Conservation (phyloP, 1,139 yeast species). For the Saccharomyces uvarum region DNA sequence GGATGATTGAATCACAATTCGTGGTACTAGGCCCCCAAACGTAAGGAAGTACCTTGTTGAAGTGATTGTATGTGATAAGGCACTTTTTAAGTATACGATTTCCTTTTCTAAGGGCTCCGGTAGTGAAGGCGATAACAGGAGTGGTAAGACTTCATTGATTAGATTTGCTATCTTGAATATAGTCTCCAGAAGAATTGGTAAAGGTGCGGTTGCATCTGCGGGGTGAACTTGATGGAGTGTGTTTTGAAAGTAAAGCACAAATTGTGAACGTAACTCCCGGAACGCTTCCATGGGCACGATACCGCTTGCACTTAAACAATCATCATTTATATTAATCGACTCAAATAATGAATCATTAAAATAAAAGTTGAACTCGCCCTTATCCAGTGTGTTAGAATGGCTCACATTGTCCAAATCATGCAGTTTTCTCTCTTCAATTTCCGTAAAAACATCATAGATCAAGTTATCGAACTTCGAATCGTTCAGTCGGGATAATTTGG, state of each 20-base stretch:
- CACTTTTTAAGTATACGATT: constrained; percentile 26
- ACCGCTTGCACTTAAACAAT: background rate
- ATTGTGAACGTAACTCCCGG: background rate
- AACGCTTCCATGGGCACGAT: background rate
- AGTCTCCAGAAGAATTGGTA: background rate
- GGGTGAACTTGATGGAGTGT: background rate
- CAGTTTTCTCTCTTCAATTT: background rate
- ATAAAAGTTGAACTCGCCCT: constrained; percentile 2
- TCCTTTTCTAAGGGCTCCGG: background rate
- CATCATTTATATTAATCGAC: background rate
- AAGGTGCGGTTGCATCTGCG: background rate
- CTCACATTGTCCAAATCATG: background rate
- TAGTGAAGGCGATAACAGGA: background rate
- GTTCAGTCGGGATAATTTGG: background rate
- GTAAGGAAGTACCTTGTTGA: constrained; percentile 69
- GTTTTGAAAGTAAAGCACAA: background rate
- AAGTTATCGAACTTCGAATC: background rate
- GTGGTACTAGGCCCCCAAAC: constrained; percentile 53
- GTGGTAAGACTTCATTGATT: background rate
- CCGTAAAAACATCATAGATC: background rate
- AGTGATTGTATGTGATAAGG: constrained; percentile 62
- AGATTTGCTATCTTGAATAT: background rate
- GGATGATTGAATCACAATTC: constrained; percentile 64
- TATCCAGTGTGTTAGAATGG: background rate
- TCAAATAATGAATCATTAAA: constrained; percentile 3